Evolutionary conservation across 805 yeast species (phyloP), one percentile per base, ranked within the genome.

Genomic region (Saccharomycopsis sp.): DNA sequence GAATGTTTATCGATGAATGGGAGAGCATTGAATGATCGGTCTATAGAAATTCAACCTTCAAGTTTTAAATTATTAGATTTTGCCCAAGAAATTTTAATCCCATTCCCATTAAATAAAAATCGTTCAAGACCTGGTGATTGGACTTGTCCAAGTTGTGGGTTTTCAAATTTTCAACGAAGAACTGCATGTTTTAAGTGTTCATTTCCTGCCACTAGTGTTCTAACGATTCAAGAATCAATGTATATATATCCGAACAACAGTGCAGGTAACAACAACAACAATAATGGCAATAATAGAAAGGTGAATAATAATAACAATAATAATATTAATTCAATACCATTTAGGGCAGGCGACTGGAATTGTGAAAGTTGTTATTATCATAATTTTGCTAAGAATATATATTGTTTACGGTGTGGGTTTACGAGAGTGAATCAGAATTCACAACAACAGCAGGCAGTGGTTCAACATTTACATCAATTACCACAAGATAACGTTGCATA

Each of bases 61-160:
- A 81, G 93, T 34, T 73, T 81, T 2, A 66, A 73, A 33, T 85
- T 89, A 2, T 67, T 89, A 39, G 96, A 86, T 53, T 74, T 78
- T 50, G 95, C 96, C 1, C 83, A 78, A 53, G 95, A 84, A 32
- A 74, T 89, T 35, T 66, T 89, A 48, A 73, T 85, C 0, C 87
- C 94, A 3, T 89, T 89, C 64, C 95, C 96, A 13, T 78, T 82
- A 24, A 74, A 80, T 28, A 83, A 86, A 53, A 88, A 89, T 62
- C 72, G 93, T 55, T 23, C 43, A n/a, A 72, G 97, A 58, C 97
- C 97, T 0, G 97, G 97, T 17, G 97, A 89, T 60, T 89, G 97
- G 97, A 85, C 85, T n/a, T 89, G 97, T 62, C 95, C 96, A 21
- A 80, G 89, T 4, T 89, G 97, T 69, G 96, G 96, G 1, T 89